Evolutionary conservation across 495 filamentous ascomycete genomes (phyloP), one percentile per base, ranked within the genome.

Genomic region (Poronia punctata): DNA sequence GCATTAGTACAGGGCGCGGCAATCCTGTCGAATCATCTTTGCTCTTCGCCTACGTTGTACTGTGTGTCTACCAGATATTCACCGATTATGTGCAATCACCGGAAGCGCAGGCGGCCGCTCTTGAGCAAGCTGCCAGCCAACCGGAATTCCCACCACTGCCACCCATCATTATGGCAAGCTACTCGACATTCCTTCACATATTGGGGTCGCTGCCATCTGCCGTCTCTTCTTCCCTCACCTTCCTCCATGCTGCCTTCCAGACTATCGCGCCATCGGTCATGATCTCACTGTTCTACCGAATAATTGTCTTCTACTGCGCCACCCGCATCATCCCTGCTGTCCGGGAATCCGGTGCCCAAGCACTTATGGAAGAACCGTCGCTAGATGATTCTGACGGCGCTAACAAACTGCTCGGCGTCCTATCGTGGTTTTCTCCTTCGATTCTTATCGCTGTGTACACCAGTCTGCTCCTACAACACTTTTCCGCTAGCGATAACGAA

Each of bases 11-110:
- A 50, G 92, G 92, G 7, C 82, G 88, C 50, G 92, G 92, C 35
- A 98, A 96, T 55, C 86, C 89, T 3, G 87, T 98, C 25, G 92
- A 98, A 64, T 93, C 86, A 52, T 95, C 89, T 11, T 72, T 98
- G 15, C 76, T 98, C 23, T 96, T 98, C 57, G 90, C 92, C 54
- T 98, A 98, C 61, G 78, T 95, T 39, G 89, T 94, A 9, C 80
- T 98, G 45, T 96, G 88, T 70, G 83, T 96, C 57, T 98, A 98
- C 61, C 92, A 98, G 61, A 96, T 96, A 54, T 98, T 98, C 65
- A 98, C 92, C 29, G 92, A 98, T 58, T 98, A 96, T 63, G 76
- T 87, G 49, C 88, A 88, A 7, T 87, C 84, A 3, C 57, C 75
- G 10, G 67, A 72, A 29, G 72, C 74, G 1, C 61, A 74, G 21